Evolutionary conservation across 164 flowering plant species (phyloP).

Genomic region (Aristolochia fimbriata): DNA sequence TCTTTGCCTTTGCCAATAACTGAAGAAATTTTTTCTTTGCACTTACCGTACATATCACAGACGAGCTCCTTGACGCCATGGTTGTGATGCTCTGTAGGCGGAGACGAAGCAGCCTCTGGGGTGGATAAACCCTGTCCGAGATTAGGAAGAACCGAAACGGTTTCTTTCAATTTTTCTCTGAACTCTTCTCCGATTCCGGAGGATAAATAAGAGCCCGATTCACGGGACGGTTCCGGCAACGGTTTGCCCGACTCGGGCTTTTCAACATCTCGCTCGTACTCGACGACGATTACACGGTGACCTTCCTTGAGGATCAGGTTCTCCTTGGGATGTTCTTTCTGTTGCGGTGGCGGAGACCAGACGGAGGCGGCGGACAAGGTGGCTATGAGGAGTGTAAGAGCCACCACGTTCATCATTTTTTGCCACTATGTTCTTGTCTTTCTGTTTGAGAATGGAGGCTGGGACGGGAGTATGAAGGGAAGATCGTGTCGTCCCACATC

Average conservation of each 20-base stretch:
- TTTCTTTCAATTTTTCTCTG: conserved; percentile 19
- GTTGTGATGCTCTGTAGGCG: background rate
- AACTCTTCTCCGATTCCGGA: conserved; percentile 5
- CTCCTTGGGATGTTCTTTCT: conserved; percentile 1
- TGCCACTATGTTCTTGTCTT: no score
- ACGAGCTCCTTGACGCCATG: conserved; percentile 29
- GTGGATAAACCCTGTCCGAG: conserved; percentile 15
- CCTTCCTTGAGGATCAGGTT: conserved; percentile 39
- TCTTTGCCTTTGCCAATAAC: conserved; percentile 26
- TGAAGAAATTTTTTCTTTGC: conserved; percentile 39
- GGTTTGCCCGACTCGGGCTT: conserved; percentile 20
- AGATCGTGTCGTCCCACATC: no score
- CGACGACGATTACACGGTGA: conserved; percentile 40
- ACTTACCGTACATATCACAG: conserved; percentile 54
- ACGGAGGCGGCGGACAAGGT: conserved; percentile 37
- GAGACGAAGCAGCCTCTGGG: background rate
- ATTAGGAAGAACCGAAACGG: conserved; percentile 21
- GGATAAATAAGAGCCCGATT: background rate
- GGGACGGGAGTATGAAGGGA: no score
- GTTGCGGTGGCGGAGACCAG: conserved; percentile 31
- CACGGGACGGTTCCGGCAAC: background rate
- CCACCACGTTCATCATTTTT: conserved; percentile 52
- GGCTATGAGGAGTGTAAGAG: conserved; percentile 30
- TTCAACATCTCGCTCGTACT: conserved; percentile 31
- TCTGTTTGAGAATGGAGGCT: no score